Percentiles rank a stretch among this genome's conserved stretches.
Conservation (phyloP, 116 monocot genomes). For the Dioscorea cayenensis region DNA sequence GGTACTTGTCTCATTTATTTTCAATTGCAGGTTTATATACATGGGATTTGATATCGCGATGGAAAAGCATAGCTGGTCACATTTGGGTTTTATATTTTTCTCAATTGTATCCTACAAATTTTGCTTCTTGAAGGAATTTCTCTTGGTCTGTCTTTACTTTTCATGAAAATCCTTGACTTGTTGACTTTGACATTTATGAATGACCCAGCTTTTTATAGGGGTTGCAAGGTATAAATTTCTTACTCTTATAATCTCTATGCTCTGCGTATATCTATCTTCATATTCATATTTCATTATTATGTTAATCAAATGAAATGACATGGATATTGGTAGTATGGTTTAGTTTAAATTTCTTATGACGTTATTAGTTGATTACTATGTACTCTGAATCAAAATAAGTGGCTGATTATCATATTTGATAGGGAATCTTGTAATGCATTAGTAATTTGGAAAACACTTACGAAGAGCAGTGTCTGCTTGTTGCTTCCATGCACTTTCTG, state of each 20-base stretch:
- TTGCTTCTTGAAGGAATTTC: slow-evolving; percentile 3
- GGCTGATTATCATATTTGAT: too few species aligned
- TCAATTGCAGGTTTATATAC: slow-evolving; percentile 25
- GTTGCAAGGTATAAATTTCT: slow-evolving; percentile 72
- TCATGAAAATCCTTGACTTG: slow-evolving; percentile 38
- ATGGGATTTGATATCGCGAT: slow-evolving; percentile 99
- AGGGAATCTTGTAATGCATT: too few species aligned
- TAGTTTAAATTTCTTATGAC: background rate
- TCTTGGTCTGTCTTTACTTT: slow-evolving; percentile 1
- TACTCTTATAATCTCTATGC: background rate
- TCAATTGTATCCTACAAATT: slow-evolving; percentile 91
- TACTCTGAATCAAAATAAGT: too few species aligned
- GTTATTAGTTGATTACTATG: too few species aligned
- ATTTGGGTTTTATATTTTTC: slow-evolving; percentile 92
- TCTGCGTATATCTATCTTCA: background rate
- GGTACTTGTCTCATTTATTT: background rate
- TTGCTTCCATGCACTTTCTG: too few species aligned
- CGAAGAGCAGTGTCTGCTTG: too few species aligned
- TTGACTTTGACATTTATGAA: slow-evolving; percentile 5
- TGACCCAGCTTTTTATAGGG: slow-evolving; percentile 68
- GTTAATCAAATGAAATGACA: background rate
- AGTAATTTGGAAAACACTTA: too few species aligned
- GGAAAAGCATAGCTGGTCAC: slow-evolving; percentile 99
- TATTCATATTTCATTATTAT: background rate
- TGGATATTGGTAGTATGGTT: background rate